A percentile compares a stretch with the other conserved stretches of the same genome.
phyloP scores from a whole-genome alignment of 805 yeast genomes.

The Yueomyces sp. region DNA sequence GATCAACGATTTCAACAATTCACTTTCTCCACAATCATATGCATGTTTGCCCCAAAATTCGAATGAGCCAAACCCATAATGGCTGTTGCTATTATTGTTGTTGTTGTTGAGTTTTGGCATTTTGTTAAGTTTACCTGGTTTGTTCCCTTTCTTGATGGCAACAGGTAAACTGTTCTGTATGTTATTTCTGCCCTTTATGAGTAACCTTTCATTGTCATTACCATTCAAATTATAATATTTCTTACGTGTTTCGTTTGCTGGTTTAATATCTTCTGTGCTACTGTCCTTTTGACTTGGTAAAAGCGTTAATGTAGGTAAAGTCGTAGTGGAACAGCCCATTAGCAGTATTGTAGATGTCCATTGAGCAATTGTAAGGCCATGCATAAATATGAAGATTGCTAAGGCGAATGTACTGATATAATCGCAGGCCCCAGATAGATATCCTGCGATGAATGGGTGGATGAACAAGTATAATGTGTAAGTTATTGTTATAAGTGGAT shows the following conservation, averaged over 20 bases:
- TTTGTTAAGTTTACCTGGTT: neutral
- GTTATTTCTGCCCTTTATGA: slow-evolving; percentile 2
- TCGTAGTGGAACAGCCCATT: slow-evolving; percentile 22
- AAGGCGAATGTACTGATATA: slow-evolving; percentile 17
- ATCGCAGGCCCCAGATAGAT: slow-evolving; percentile 14
- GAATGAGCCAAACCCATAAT: neutral
- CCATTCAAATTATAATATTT: neutral
- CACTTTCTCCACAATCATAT: neutral
- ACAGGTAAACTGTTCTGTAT: slow-evolving; percentile 10
- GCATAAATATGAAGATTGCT: slow-evolving; percentile 17
- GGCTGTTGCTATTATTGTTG: neutral
- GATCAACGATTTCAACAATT: slow-evolving; percentile 26
- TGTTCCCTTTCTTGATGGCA: slow-evolving; percentile 2
- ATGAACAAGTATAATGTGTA: slow-evolving; percentile 18
- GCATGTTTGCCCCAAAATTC: neutral
- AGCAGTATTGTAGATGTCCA: slow-evolving; percentile 24
- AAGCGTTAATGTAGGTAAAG: slow-evolving; percentile 13
- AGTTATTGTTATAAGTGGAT: slow-evolving; percentile 20
- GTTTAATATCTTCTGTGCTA: slow-evolving; percentile 1
- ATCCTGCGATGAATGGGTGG: slow-evolving; percentile 13
- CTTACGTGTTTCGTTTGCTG: neutral
- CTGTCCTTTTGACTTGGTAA: slow-evolving; percentile 3
- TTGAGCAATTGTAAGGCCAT: slow-evolving; percentile 22
- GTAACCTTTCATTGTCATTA: neutral
- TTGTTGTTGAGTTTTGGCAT: neutral